Evolutionary conservation across 345 rosid species (phyloP).

Genomic region (Lepidium didymum): DNA sequence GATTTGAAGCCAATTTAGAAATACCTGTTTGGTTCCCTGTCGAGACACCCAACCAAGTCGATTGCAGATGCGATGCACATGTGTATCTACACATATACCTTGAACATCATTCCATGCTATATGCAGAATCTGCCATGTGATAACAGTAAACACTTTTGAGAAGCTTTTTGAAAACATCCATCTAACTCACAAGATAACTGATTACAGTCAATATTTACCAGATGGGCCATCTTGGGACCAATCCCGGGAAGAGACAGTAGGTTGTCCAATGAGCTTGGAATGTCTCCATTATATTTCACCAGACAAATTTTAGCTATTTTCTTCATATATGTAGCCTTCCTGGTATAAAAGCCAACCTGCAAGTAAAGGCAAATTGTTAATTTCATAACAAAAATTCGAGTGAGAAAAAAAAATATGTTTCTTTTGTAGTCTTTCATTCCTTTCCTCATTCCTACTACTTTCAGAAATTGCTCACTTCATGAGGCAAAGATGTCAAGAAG

Average conservation of each 20-base stretch:
- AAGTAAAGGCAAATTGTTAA: neutral
- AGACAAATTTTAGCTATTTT: conserved; percentile 80
- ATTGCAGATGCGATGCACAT: conserved; percentile 89
- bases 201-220: conserved; percentile 6
- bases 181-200: neutral
- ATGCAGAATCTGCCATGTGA: conserved; percentile 67
- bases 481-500: neutral
- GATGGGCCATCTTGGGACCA: conserved; percentile 77
- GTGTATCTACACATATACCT: conserved; percentile 96
- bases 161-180: neutral
- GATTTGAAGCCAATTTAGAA: neutral
- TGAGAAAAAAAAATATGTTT: neutral
- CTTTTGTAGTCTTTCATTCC: neutral
- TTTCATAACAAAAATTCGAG: neutral
- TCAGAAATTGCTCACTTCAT: neutral
- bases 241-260: conserved; percentile 87
- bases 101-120: conserved; percentile 84
- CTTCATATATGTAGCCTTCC: conserved; percentile 88
- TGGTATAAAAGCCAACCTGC: conserved; percentile 85
- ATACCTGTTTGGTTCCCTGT: conserved; percentile 63
- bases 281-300: conserved; percentile 69
- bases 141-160: neutral
- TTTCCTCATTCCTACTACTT: neutral
- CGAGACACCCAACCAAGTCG: conserved; percentile 95
- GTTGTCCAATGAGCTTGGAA: conserved; percentile 77